Evolutionary conservation across 768 basidiomycete genomes (phyloP), one percentile per base, ranked within the genome.

Genomic region (Mycena indigotica): DNA sequence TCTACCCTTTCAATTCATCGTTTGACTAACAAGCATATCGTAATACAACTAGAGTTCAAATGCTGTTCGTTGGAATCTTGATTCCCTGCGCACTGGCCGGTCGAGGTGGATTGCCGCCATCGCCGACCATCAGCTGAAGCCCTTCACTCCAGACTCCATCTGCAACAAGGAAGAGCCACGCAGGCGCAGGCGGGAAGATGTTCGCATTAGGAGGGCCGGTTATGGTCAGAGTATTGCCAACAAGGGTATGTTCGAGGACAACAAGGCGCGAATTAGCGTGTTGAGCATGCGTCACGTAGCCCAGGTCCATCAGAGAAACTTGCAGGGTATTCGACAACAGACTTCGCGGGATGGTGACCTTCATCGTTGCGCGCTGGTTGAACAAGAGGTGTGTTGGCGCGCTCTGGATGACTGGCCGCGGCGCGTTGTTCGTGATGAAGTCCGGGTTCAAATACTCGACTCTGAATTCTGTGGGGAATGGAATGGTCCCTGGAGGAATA

Each of bases 131-230:
- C 38, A 62, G 50, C 50, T 41, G 44, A 28, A 53, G 57, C 2
- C 61, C 61, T 51, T 62, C 61, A 16, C 61, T 62, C n/a, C 50
- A 30, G 26, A 63, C 41, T 2, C 57, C 57, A 40, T 56, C 51
- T 23, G 57, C 57, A 16, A 56, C 55, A 5, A 59, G 16, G 57
- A 58, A 62, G 23, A 58, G 50, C 62, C 52, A 59, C 24, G 65
- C 68, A 53, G 73, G 72, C 4, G 69, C 74, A 13, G 72, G 71
- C 26, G 72, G 71, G 55, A 65, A 75, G 24, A 73, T 68, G 12
- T 68, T 66, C 24, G 69, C 66, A 60, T 73, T 80, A 57, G 69
- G 72, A 23, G 72, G 76, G 30, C 70, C 72, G 21, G 70, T 74
- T 51, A 72, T 69, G 21, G 60, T 73, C 32, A 73, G 62, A 25